Conservation (phyloP, 805 yeast genomes). For the Spathaspora girioi region DNA sequence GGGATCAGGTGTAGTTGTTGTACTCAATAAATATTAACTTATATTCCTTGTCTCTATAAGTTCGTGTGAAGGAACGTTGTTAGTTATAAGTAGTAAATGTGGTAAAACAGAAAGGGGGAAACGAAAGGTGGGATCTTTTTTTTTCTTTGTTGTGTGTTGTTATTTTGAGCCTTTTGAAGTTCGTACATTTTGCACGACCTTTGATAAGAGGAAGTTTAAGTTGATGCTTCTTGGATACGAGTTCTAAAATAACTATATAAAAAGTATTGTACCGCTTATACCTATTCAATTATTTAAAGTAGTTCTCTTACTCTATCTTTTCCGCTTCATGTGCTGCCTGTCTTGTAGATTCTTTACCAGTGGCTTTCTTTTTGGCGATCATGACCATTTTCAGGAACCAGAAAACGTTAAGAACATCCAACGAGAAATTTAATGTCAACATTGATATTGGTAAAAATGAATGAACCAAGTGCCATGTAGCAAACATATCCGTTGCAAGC, state of each 20-base stretch:
- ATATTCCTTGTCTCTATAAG: not conserved
- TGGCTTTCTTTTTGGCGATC: constrained; percentile 58
- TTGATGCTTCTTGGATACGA: not conserved
- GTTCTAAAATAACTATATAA: not conserved
- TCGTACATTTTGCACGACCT: not conserved
- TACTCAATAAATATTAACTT: too few species aligned
- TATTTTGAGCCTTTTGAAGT: not conserved
- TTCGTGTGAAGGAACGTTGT: not conserved
- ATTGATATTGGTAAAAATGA: constrained; percentile 45
- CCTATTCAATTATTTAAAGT: not conserved
- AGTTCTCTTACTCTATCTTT: constrained; percentile 11
- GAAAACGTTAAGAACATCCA: constrained; percentile 66
- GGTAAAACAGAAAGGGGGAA: not conserved
- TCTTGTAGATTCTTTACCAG: constrained; percentile 10
- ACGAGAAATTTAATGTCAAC: constrained; percentile 54
- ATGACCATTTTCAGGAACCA: constrained; percentile 90
- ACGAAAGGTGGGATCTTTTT: not conserved
- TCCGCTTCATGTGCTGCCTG: constrained; percentile 15
- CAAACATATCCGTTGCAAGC: constrained; percentile 47
- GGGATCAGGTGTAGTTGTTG: not conserved
- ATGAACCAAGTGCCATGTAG: constrained; percentile 44
- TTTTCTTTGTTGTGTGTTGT: not conserved
- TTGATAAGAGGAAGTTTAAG: not conserved
- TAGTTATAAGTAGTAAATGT: not conserved
- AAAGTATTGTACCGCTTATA: not conserved